Evolutionary conservation across 495 filamentous ascomycete species (phyloP).

Genomic region (Xylaria scruposa): DNA sequence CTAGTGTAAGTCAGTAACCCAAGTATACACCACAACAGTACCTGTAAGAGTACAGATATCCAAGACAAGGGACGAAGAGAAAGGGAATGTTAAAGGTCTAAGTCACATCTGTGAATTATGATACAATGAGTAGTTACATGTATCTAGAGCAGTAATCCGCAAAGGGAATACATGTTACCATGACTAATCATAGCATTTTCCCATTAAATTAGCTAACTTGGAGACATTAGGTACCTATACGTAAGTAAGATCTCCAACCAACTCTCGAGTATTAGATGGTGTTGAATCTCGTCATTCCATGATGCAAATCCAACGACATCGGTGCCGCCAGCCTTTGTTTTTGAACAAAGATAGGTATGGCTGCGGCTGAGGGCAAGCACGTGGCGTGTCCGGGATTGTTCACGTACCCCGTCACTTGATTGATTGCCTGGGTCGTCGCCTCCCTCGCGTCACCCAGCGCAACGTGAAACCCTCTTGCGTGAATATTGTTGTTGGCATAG

Average conservation of each 20-base stretch:
- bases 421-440: background rate
- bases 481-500: background rate
- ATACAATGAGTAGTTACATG: no score
- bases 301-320: background rate
- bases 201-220: background rate
- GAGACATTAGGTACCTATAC: background rate
- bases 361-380: slow-evolving; percentile 3
- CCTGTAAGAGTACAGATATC: no score
- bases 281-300: background rate
- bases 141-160: no score
- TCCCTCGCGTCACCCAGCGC: background rate
- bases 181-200: no score
- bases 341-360: background rate
- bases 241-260: background rate
- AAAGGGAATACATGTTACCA: no score
- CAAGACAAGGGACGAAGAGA: no score
- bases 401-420: background rate
- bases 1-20: no score
- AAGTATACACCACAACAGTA: no score
- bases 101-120: no score
- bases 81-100: no score
- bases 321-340: background rate
- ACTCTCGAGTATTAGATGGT: background rate
- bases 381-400: slow-evolving; percentile 47
- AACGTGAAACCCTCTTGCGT: background rate